Evolutionary conservation across 2,329 filamentous ascomycete species (phyloP), one percentile per base, ranked within the genome.

Genomic region (Sporothrix pseudoabietina): DNA sequence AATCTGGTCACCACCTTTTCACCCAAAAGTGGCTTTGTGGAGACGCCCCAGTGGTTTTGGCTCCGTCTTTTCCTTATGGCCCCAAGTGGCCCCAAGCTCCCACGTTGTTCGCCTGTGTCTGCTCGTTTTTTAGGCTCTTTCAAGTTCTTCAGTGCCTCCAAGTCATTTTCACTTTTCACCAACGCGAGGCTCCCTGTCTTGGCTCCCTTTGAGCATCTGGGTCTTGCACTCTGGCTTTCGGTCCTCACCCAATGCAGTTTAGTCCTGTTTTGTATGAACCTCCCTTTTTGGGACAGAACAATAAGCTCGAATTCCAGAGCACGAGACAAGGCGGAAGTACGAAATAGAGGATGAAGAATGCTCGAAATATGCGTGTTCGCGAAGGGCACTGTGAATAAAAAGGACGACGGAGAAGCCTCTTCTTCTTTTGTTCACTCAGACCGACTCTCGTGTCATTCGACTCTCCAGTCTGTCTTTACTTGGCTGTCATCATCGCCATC

Each of bases 171-270:
- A 12, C 22, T 55, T 30, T 65, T 68, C 65, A 52, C 65, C 65
- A 68, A 26, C 41, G 63, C 63, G 65, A 68, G 63, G 26, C 65
- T 68, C 65, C 65, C 65, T 68, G 22, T n/a, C 65, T 32, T 68
- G 44, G 65, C 44, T 30, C 44, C 65, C 39, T 63, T 41, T 39
- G 32, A 16, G 35, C 57, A 30, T 63, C 4, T 12, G 57, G 57
- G 57, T n/a, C 47, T 52, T 12, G 47, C 47, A 6, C n/a, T 52
- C 57, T 63, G 57, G 57, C 61, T 66, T 66, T 30, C 22, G n/a
- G 22, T 26, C 61, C 22, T 30, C n/a, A 22, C 65, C 44, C 7
- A 52, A 68, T 44, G 16, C 14, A 32, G 65, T 65, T 19, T 68
- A 68, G 65, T 5, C 41, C 26, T 49, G 32, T 68, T 68, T 49